A percentile compares a stretch with the other conserved stretches of the same genome.
phyloP scores from a whole-genome alignment of 768 basidiomycete species.

The Boletus reticulatus region DNA sequence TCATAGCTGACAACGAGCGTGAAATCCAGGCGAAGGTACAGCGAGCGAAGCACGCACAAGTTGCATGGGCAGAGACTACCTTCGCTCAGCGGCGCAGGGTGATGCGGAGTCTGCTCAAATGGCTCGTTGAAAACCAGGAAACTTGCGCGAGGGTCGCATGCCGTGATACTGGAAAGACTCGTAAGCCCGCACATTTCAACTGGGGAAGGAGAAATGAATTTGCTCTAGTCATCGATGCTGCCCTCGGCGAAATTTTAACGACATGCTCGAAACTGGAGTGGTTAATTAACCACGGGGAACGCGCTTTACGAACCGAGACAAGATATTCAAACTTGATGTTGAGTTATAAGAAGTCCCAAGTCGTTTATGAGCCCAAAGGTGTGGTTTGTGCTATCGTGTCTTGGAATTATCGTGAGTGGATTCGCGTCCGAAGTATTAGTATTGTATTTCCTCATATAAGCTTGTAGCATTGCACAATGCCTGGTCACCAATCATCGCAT shows the following conservation, averaged over 20 bases:
- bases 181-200: slow-evolving; percentile 42
- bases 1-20: slow-evolving; percentile 67
- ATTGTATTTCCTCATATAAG: neutral
- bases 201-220: slow-evolving; percentile 1
- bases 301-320: slow-evolving; percentile 67
- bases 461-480: slow-evolving; percentile 85
- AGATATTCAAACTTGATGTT: slow-evolving; percentile 67
- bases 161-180: slow-evolving; percentile 93
- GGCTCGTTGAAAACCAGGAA: slow-evolving; percentile 92
- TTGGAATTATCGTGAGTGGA: slow-evolving; percentile 83
- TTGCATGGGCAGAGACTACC: slow-evolving; percentile 67
- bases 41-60: slow-evolving; percentile 63
- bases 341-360: slow-evolving; percentile 72
- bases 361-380: slow-evolving; percentile 89
- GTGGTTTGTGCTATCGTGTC: slow-evolving; percentile 92
- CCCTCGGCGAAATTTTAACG: slow-evolving; percentile 92
- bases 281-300: slow-evolving; percentile 84
- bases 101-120: slow-evolving; percentile 82
- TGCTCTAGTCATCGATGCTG: slow-evolving; percentile 81
- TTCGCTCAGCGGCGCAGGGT: slow-evolving; percentile 82
- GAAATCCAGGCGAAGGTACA: slow-evolving; percentile 76
- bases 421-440: neutral
- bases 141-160: slow-evolving; percentile 83
- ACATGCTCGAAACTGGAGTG: slow-evolving; percentile 94
- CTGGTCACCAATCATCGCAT: slow-evolving; percentile 90